These are phyloP conservation scores for Schoenoplectus tabernaemontani DNA, from an alignment of 202 grass and related monocot genomes.

Conservation along the genomic window DNA sequence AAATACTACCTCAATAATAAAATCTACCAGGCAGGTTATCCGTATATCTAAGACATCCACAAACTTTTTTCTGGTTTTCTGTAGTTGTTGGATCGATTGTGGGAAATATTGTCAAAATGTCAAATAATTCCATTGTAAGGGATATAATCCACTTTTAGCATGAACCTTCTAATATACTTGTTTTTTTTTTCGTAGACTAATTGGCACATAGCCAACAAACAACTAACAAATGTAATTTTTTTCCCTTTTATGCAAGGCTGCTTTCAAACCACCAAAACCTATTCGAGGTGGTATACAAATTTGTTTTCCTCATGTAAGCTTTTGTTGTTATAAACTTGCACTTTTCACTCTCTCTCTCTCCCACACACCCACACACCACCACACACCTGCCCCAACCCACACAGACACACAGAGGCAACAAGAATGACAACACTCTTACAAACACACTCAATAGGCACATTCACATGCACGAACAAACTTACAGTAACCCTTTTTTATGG, in stretches of 20 bases:
- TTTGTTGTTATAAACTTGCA: background rate
- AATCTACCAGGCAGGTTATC: background rate
- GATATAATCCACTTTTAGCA: background rate
- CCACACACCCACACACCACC: background rate
- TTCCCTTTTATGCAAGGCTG: slow-evolving; percentile 43
- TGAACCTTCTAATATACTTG: background rate
- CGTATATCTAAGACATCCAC: background rate
- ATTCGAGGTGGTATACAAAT: slow-evolving; percentile 86
- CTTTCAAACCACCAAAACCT: slow-evolving; percentile 77
- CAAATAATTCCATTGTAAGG: background rate
- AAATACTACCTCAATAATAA: background rate
- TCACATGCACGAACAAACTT: background rate
- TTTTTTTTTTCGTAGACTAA: background rate
- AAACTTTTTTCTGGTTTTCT: background rate
- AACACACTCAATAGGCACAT: background rate
- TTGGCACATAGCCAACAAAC: background rate
- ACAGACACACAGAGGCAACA: background rate
- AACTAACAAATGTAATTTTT: background rate
- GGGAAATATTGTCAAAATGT: background rate
- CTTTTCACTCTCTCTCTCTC: background rate
- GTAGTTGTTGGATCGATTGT: background rate
- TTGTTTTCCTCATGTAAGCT: slow-evolving; percentile 85
- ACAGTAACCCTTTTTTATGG: background rate
- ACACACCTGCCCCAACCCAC: background rate
- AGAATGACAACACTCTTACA: background rate